A percentile compares a stretch with the other conserved stretches of the same genome.
Evolutionary conservation across 1,139 yeast genomes (phyloP).

Genomic region (Lodderomyces parapsilosis): DNA sequence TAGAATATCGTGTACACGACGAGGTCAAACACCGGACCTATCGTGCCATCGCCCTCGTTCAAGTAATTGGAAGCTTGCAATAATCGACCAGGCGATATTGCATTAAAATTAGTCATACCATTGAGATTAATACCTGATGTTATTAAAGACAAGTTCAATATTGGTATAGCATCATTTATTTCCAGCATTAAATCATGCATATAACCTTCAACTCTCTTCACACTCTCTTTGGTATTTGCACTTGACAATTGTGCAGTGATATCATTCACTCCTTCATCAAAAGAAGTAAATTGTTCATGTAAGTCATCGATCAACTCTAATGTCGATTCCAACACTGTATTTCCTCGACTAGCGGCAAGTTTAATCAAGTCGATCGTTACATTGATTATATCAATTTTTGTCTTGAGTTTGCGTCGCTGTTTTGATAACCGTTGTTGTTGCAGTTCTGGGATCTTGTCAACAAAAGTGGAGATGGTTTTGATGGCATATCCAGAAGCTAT

Average conservation of each 20-base stretch:
- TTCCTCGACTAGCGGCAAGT: conserved; percentile 69
- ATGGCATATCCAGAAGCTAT: conserved; percentile 77
- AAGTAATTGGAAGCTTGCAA: conserved; percentile 62
- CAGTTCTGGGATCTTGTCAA: conserved; percentile 60
- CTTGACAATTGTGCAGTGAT: conserved; percentile 24
- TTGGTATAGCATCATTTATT: conserved; percentile 70
- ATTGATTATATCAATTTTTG: conserved; percentile 62
- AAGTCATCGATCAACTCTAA: conserved; percentile 56
- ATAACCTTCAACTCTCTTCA: conserved; percentile 48
- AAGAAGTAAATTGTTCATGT: conserved; percentile 57
- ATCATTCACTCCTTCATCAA: conserved; percentile 50
- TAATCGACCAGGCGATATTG: conserved; percentile 64
- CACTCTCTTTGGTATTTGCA: conserved; percentile 39
- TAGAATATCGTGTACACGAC: conserved; percentile 66
- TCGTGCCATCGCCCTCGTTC: conserved; percentile 16
- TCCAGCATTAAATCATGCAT: conserved; percentile 48
- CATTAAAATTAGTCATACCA: conserved; percentile 45
- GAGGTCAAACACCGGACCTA: conserved; percentile 64
- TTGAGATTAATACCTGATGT: conserved; percentile 69
- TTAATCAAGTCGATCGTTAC: conserved; percentile 71
- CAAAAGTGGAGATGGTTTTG: conserved; percentile 57
- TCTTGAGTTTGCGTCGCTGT: conserved; percentile 45
- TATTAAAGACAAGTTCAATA: conserved; percentile 63
- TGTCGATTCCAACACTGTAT: conserved; percentile 60
- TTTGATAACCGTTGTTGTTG: conserved; percentile 46